Percentiles rank a stretch among this genome's conserved stretches.
These are phyloP conservation scores for Henckelia pumila DNA, from an alignment of 257 asterid genomes.

Conservation along the genomic window DNA sequence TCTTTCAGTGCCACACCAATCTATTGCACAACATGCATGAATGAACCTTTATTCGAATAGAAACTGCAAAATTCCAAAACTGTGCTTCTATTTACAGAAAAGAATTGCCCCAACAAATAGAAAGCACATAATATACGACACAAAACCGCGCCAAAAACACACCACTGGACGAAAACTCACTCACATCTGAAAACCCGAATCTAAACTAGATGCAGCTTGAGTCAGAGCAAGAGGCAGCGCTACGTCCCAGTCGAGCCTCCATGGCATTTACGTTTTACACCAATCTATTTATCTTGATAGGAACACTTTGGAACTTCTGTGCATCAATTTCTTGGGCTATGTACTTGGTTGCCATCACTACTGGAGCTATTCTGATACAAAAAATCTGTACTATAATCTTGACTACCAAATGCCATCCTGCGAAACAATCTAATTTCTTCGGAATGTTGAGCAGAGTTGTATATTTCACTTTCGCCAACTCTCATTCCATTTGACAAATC, in stretches of 20 bases:
- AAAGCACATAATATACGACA: slow-evolving; percentile 20
- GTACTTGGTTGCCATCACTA: slow-evolving; percentile 35
- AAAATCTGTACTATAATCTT: slow-evolving; percentile 64
- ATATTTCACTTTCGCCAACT: slow-evolving; percentile 81
- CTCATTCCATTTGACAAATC: slow-evolving; percentile 86
- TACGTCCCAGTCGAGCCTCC: slow-evolving; percentile 28
- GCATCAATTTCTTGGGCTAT: slow-evolving; percentile 28
- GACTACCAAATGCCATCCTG: slow-evolving; percentile 88
- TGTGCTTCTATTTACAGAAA: slow-evolving; percentile 41
- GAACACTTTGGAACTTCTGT: slow-evolving; percentile 9
- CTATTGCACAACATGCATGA: slow-evolving; percentile 5
- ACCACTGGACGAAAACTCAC: slow-evolving; percentile 32
- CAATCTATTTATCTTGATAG: slow-evolving; percentile 21
- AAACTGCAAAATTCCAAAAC: slow-evolving; percentile 24
- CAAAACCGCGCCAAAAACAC: slow-evolving; percentile 26
- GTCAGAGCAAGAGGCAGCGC: slow-evolving; percentile 20
- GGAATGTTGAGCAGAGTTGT: slow-evolving; percentile 72
- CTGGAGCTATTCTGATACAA: slow-evolving; percentile 47
- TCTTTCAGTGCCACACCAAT: too few relatives aligned
- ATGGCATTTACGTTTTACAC: slow-evolving; percentile 29
- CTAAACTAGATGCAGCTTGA: slow-evolving; percentile 14
- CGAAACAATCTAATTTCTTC: slow-evolving; percentile 78
- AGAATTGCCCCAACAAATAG: slow-evolving; percentile 36
- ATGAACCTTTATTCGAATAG: slow-evolving; percentile 28
- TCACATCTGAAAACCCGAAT: slow-evolving; percentile 8